phyloP scores from a whole-genome alignment of 2,329 filamentous ascomycete species.

The Penicillium aurantiogriseum region DNA sequence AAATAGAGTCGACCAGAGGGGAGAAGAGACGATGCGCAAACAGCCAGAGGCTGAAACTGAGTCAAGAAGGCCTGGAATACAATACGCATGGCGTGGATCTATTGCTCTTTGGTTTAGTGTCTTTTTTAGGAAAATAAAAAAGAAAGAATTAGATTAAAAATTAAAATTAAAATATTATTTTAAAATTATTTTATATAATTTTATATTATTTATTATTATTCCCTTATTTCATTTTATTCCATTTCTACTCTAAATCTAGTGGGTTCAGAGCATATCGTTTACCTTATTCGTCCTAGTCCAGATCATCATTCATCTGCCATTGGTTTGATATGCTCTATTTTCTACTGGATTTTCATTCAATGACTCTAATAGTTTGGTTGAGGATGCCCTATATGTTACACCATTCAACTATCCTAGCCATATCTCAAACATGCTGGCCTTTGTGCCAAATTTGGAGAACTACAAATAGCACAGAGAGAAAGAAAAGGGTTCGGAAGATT shows the following conservation, averaged over 20 bases:
- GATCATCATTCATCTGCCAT: not conserved
- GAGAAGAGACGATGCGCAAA: conserved; percentile 19
- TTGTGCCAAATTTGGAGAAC: conserved; percentile 25
- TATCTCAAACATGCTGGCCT: conserved; percentile 9
- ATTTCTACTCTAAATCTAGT: conserved; percentile 1
- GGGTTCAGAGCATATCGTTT: not conserved
- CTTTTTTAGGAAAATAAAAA: not conserved
- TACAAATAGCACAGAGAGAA: conserved; percentile 1
- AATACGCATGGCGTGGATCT: conserved; percentile 15
- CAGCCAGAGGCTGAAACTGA: conserved; percentile 28
- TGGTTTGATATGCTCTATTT: not conserved
- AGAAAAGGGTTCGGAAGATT: not conserved
- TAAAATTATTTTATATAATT: conserved; percentile 5
- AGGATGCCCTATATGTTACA: not conserved
- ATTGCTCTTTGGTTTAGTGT: conserved; percentile 9
- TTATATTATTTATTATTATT: conserved; percentile 8
- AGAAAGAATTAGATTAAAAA: not conserved
- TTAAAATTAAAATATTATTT: conserved; percentile 2
- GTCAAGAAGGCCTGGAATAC: conserved; percentile 17
- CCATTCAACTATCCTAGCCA: not conserved
- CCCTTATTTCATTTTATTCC: conserved; percentile 4
- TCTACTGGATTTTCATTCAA: not conserved
- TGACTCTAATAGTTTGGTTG: not conserved
- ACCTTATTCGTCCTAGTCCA: not conserved
- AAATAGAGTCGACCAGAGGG: conserved; percentile 6